Evolutionary conservation across 257 asterid genomes (phyloP).

Genomic region (Datura wrightii): DNA sequence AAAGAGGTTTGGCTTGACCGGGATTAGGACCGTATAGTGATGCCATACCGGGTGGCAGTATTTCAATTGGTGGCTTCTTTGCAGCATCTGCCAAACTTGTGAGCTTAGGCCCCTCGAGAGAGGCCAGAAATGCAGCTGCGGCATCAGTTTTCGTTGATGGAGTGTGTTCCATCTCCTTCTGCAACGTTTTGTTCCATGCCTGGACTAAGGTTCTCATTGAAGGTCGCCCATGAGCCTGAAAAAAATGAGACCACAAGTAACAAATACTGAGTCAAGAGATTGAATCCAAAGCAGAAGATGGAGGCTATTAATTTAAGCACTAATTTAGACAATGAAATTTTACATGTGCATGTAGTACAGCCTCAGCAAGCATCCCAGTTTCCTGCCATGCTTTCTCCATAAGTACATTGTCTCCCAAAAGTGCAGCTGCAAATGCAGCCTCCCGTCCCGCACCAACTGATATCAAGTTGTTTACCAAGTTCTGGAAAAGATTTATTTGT

Average conservation of each 20-base stretch:
- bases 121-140: conserved; percentile 91
- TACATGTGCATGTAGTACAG: conserved; percentile 97
- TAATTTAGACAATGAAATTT: not conserved
- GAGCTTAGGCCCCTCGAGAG: conserved; percentile 93
- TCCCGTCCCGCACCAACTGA: conserved; percentile 94
- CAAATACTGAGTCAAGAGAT: conserved; percentile 10
- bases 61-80: conserved; percentile 92
- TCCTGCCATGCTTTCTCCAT: conserved; percentile 99
- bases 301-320: not conserved
- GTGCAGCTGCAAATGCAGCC: conserved; percentile 97
- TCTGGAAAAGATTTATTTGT: conserved; percentile 54
- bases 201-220: conserved; percentile 84
- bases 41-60: conserved; percentile 97
- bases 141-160: conserved; percentile 86
- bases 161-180: conserved; percentile 81
- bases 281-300: conserved; percentile 3
- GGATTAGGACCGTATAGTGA: conserved; percentile 95
- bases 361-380: conserved; percentile 99
- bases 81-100: conserved; percentile 95
- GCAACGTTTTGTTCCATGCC: conserved; percentile 89
- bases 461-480: conserved; percentile 80
- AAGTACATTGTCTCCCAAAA: conserved; percentile 91
- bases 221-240: conserved; percentile 97
- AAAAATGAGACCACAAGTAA: conserved; percentile 33
- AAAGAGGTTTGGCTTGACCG: conserved; percentile 62